Conservation (phyloP, 768 basidiomycete species). For the Cystobasidium onofrii region DNA sequence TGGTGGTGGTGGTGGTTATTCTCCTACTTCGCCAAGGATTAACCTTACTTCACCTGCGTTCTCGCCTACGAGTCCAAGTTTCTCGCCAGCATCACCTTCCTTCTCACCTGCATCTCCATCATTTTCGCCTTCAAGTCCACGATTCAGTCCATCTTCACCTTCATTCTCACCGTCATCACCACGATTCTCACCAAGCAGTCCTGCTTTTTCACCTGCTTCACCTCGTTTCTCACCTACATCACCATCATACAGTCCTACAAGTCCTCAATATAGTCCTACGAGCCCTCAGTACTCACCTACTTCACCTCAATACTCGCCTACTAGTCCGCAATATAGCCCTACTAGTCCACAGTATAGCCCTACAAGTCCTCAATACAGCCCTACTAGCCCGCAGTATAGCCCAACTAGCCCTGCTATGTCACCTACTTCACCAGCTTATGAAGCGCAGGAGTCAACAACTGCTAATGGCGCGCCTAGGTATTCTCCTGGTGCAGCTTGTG, state of each 20-base stretch:
- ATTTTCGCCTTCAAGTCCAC: slow-evolving; percentile 31
- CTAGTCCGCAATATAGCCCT: slow-evolving; percentile 38
- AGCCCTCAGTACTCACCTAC: slow-evolving; percentile 49
- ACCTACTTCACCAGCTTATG: neutral
- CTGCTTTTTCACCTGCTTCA: slow-evolving; percentile 41
- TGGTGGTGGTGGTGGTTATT: slow-evolving; percentile 42
- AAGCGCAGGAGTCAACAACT: neutral
- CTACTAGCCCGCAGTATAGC: slow-evolving; percentile 28
- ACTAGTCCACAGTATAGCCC: slow-evolving; percentile 59
- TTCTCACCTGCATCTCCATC: slow-evolving; percentile 50
- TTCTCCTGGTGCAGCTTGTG: neutral
- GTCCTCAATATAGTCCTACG: slow-evolving; percentile 70
- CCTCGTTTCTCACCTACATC: slow-evolving; percentile 17
- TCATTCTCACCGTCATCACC: slow-evolving; percentile 46
- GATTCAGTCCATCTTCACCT: slow-evolving; percentile 18
- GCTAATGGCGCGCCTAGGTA: neutral
- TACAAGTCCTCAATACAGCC: slow-evolving; percentile 65
- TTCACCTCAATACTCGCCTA: slow-evolving; percentile 50
- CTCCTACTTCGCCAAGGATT: slow-evolving; percentile 47
- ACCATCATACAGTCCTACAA: slow-evolving; percentile 69
- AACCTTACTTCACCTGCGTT: slow-evolving; percentile 40
- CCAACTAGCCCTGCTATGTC: neutral
- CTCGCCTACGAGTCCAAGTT: slow-evolving; percentile 44
- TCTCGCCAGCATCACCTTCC: slow-evolving; percentile 68
- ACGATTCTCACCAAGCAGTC: slow-evolving; percentile 75